Percentiles rank a stretch among this genome's conserved stretches.
These are phyloP conservation scores for Diaporthe aspalathi DNA, from an alignment of 2,329 filamentous ascomycete genomes.

Conservation along the genomic window DNA sequence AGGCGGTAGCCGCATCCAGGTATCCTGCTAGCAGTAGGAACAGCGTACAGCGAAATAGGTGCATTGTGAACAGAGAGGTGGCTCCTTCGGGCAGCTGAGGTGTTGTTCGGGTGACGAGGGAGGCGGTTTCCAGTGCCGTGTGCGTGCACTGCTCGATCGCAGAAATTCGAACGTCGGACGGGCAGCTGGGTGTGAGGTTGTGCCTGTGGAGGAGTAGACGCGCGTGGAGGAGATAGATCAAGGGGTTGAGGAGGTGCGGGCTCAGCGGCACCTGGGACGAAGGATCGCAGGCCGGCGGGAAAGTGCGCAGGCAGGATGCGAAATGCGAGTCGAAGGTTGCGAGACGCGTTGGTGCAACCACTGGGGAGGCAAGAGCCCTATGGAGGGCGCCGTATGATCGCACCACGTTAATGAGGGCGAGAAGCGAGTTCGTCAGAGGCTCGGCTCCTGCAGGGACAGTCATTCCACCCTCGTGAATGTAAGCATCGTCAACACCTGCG, in stretches of 20 bases:
- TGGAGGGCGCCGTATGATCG: slow-evolving; percentile 80
- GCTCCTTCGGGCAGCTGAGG: slow-evolving; percentile 73
- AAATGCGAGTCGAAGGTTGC: slow-evolving; percentile 87
- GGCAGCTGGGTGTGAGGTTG: slow-evolving; percentile 81
- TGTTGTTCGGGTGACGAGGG: slow-evolving; percentile 75
- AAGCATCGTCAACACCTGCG: slow-evolving; percentile 83
- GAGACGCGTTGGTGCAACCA: slow-evolving; percentile 74
- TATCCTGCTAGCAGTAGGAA: slow-evolving; percentile 82
- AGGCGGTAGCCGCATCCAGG: slow-evolving; percentile 77
- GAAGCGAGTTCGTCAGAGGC: slow-evolving; percentile 75
- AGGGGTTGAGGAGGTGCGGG: slow-evolving; percentile 77
- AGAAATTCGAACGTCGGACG: slow-evolving; percentile 71
- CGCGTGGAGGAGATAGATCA: slow-evolving; percentile 83
- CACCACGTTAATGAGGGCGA: slow-evolving; percentile 84
- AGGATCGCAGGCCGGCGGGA: slow-evolving; percentile 80
- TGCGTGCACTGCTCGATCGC: slow-evolving; percentile 83
- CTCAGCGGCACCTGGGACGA: slow-evolving; percentile 75
- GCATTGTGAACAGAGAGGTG: slow-evolving; percentile 80
- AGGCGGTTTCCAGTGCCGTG: slow-evolving; percentile 82
- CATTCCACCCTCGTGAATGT: slow-evolving; percentile 70
- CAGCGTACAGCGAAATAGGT: slow-evolving; percentile 88
- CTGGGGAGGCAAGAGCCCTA: slow-evolving; percentile 75
- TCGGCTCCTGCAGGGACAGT: slow-evolving; percentile 62
- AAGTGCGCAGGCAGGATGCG: slow-evolving; percentile 76
- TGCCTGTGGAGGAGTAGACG: slow-evolving; percentile 90